Evolutionary conservation across 352 stramenopile genomes (phyloP), one percentile per base, ranked within the genome.

Genomic region (Aphanomyces astaci): DNA sequence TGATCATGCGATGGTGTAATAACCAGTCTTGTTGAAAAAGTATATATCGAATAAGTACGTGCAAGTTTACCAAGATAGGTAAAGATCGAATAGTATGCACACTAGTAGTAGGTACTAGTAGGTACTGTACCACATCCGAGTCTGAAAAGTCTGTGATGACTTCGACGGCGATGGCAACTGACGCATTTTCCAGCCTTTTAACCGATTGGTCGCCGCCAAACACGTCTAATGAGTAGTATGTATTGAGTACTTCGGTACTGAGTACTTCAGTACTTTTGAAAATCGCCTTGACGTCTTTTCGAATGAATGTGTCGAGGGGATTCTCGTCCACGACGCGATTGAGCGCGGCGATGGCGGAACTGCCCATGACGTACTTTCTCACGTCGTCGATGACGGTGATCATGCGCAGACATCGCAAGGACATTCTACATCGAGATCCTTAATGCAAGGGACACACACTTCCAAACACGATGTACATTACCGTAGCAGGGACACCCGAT

Each of bases 251-350:
- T n/a, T 54, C 1, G 17, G 40, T 31, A 9, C 2, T 10, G 7
- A 22, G 22, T 13, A 46, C 3, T 1, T 3, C 22, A 13, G 2
- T 40, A 71, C 53, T 71, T 43, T 75, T 74, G 69, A 91, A 89
- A 49, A 91, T 87, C 52, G 80, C 81, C 63, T 89, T 86, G 60
- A 91, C 81, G 33, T 91, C 81, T 36, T 84, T 83, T 67, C 84
- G 76, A 13, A 92, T 77, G 51, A 88, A 89, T 52, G 87, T 78
- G 52, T 92, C 83, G 19, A 92, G 78, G 24, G 77, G 72, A 49
- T 88, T 84, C 22, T 81, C 79, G 2, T 78, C 30, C n/a, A 76
- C 80, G n/a, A 75, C 78, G 4, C 72, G 71, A 55, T 89, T 87
- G 15, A 92, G 71, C 9, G 86, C 36, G 45, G 74, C 74, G 3